These are phyloP conservation scores for Trypanosoma conorhini DNA, from an alignment of 208 protist species.

Conservation along the genomic window DNA sequence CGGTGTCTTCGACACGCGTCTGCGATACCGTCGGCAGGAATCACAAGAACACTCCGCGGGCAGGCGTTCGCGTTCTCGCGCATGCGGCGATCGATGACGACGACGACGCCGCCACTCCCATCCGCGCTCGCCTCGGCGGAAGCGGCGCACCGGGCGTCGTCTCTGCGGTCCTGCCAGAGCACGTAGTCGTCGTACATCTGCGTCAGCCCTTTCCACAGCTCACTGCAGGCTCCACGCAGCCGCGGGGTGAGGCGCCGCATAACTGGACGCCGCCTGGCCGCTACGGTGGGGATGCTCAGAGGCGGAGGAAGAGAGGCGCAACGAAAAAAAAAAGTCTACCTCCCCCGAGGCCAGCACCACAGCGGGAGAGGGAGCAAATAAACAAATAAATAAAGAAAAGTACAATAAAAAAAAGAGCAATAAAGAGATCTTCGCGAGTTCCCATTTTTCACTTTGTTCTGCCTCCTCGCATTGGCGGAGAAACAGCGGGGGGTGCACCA, in stretches of 20 bases:
- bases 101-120: not conserved
- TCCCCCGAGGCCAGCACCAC: no score
- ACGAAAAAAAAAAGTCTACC: not conserved
- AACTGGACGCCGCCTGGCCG: not conserved
- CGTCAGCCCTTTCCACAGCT: slow-evolving; percentile 31
- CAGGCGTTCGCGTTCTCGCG: slow-evolving; percentile 47
- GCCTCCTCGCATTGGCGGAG: no score
- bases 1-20: slow-evolving; percentile 40
- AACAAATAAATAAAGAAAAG: slow-evolving; percentile 7
- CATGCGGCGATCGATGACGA: slow-evolving; percentile 29
- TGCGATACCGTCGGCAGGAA: slow-evolving; percentile 35
- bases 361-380: no score
- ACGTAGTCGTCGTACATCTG: slow-evolving; percentile 46
- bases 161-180: slow-evolving; percentile 46
- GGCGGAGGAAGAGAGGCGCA: slow-evolving; percentile 3
- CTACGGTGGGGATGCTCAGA: not conserved
- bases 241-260: slow-evolving; percentile 10
- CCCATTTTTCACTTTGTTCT: not conserved
- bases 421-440: not conserved
- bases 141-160: slow-evolving; percentile 31
- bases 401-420: slow-evolving; percentile 1
- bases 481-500: not conserved
- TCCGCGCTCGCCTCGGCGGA: slow-evolving; percentile 16
- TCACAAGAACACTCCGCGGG: slow-evolving; percentile 79
- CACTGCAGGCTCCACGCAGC: slow-evolving; percentile 4